These are phyloP conservation scores for Dissophora ornata DNA, from an alignment of 192 early-diverging fungal species.

Conservation along the genomic window DNA sequence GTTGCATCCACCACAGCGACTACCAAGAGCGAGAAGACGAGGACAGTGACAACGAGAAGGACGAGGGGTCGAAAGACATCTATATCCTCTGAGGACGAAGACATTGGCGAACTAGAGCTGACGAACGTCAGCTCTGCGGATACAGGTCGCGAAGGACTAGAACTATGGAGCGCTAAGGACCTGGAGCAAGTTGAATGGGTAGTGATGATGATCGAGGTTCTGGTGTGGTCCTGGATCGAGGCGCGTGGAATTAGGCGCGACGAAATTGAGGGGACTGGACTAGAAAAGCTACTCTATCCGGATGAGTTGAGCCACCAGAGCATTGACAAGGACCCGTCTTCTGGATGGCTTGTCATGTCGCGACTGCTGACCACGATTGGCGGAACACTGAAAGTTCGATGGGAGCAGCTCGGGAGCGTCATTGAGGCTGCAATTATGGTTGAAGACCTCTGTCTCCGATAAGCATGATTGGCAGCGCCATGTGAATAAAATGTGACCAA, in stretches of 20 bases:
- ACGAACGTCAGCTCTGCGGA: no score
- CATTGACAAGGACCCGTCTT: background rate
- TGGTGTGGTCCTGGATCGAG: conserved; percentile 47
- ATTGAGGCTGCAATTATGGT: conserved; percentile 39
- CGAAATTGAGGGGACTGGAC: conserved; percentile 29
- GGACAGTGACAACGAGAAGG: background rate
- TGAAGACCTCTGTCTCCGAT: conserved; percentile 31
- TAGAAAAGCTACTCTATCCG: conserved; percentile 27
- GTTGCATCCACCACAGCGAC: background rate
- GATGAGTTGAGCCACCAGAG: background rate
- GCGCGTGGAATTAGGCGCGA: conserved; percentile 29
- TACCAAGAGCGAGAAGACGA: background rate
- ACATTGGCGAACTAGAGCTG: no score
- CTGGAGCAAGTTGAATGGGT: conserved; percentile 34
- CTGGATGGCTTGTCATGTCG: conserved; percentile 41
- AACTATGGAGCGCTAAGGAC: conserved; percentile 37
- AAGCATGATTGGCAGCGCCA: background rate
- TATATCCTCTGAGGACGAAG: background rate
- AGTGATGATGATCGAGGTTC: conserved; percentile 42
- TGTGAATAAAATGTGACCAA: no score
- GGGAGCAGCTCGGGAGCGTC: conserved; percentile 28
- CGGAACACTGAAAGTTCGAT: conserved; percentile 32
- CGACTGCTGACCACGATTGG: conserved; percentile 14
- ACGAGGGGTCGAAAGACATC: background rate
- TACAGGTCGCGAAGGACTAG: background rate